Percentiles rank a stretch among this genome's conserved stretches.
phyloP scores from a whole-genome alignment of 768 basidiomycete species.

The Lactifluus volemus region DNA sequence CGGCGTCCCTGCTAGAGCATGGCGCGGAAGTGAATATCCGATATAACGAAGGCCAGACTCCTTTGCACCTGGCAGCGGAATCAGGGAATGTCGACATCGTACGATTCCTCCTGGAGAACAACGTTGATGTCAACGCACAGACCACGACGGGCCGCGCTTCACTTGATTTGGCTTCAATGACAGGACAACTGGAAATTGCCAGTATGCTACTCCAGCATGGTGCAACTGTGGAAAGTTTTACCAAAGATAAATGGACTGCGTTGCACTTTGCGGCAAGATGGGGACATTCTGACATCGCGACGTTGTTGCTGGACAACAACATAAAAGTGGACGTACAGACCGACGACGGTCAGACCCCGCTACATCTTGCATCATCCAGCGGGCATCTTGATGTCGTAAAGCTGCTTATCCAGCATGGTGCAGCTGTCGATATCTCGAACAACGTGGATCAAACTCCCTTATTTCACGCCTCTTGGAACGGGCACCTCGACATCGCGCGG shows the following conservation, averaged over 20 bases:
- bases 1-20: not conserved
- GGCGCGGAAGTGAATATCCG: not conserved
- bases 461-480: not conserved
- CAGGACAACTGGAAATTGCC: not conserved
- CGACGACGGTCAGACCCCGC: not conserved
- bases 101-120: not conserved
- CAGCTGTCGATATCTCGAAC: not conserved
- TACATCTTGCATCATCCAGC: not conserved
- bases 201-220: not conserved
- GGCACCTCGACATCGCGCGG: not conserved
- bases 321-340: not conserved
- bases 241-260: not conserved
- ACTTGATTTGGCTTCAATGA: not conserved
- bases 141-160: not conserved
- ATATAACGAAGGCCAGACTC: not conserved
- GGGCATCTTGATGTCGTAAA: not conserved
- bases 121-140: not conserved
- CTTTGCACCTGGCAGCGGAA: not conserved
- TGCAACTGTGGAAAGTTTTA: not conserved
- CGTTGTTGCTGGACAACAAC: not conserved
- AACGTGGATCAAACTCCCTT: not conserved
- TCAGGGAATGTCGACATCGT: not conserved
- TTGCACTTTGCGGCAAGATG: not conserved
- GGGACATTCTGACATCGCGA: not conserved
- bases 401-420: not conserved